A percentile compares a stretch with the other conserved stretches of the same genome.
Conservation (phyloP, 1,139 yeast genomes). For the Saccharomycopsis hybrid region DNA sequence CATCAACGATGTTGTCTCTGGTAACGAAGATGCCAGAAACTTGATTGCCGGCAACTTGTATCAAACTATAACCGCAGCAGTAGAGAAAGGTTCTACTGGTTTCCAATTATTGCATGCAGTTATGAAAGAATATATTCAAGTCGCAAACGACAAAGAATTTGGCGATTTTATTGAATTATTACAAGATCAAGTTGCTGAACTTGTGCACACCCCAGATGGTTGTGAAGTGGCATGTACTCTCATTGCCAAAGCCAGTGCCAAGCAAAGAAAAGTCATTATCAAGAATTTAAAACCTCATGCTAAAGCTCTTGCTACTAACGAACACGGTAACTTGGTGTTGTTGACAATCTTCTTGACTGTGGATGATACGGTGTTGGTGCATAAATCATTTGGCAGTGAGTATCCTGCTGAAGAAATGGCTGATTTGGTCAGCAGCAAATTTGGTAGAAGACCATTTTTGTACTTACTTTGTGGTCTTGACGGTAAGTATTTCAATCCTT, state of each 20-base stretch:
- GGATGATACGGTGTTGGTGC: slow-evolving; percentile 84
- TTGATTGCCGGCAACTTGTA: slow-evolving; percentile 68
- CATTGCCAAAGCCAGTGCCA: slow-evolving; percentile 80
- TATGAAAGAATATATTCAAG: slow-evolving; percentile 78
- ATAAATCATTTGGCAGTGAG: slow-evolving; percentile 63
- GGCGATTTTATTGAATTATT: slow-evolving; percentile 79
- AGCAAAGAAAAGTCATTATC: slow-evolving; percentile 79
- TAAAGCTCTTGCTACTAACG: slow-evolving; percentile 69
- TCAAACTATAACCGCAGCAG: slow-evolving; percentile 84
- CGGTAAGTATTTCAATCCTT: slow-evolving; percentile 77
- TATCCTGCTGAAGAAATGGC: slow-evolving; percentile 45
- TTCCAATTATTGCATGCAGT: slow-evolving; percentile 96
- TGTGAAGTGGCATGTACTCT: slow-evolving; percentile 80
- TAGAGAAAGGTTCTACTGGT: slow-evolving; percentile 93
- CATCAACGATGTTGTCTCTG: slow-evolving; percentile 60
- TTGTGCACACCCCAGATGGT: slow-evolving; percentile 94
- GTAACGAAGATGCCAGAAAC: slow-evolving; percentile 76
- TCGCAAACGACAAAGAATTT: slow-evolving; percentile 59
- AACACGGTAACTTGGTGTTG: slow-evolving; percentile 77
- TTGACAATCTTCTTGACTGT: slow-evolving; percentile 78
- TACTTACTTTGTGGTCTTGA: slow-evolving; percentile 75
- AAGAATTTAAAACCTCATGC: slow-evolving; percentile 70
- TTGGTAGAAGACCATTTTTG: slow-evolving; percentile 82
- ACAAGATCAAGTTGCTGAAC: slow-evolving; percentile 85
- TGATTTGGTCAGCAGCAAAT: slow-evolving; percentile 61